Evolutionary conservation across 192 early-diverging fungal species (phyloP), one percentile per base, ranked within the genome.

Genomic region (Backusella macrospora): DNA sequence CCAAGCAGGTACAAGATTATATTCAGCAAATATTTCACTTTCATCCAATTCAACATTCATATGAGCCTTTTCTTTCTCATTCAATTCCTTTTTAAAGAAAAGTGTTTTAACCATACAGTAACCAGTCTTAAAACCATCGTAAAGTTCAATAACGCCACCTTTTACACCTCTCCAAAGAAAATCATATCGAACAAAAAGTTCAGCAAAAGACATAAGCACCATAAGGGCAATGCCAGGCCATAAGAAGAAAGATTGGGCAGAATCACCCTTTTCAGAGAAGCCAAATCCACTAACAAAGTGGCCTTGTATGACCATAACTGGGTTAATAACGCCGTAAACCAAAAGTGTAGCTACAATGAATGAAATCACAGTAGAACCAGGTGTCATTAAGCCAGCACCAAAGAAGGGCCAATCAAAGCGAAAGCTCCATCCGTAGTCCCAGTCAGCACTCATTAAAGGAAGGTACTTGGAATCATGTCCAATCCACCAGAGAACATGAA

Each of bases 181-280:
- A 1, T 80, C 62, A 40, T 83, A 85, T 55, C 84, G 84, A 21
- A 73, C 77, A 74, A 81, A 74, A 21, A 92, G 69, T 74, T 92
- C 90, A 16, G 90, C 76, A 71, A 92, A 87, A 23, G 90, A 84
- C 63, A 86, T 80, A 71, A 85, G 77, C 12, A 92, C 80, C 90
- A 92, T 92, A 44, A 92, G 66, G 14, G 81, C 81, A 68, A 92
- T 82, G 82, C 90, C 90, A 15, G 90, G 90, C 90, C 90, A 92
- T 48, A 92, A 76, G 75, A 91, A 84, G 85, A 86, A 92, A 68
- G 83, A 88, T 62, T 86, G 87, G 39, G 90, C 78, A 34, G 89
- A 84, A 13, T 74, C 78, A 39, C 73, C 73, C 1, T 43, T 65
- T 34, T 73, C 64, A 1, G 15, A 65, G 67, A 86, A 85, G 45